Base-by-base conservation (phyloP, 306 rosid genomes). In the Glycine soja region DNA sequence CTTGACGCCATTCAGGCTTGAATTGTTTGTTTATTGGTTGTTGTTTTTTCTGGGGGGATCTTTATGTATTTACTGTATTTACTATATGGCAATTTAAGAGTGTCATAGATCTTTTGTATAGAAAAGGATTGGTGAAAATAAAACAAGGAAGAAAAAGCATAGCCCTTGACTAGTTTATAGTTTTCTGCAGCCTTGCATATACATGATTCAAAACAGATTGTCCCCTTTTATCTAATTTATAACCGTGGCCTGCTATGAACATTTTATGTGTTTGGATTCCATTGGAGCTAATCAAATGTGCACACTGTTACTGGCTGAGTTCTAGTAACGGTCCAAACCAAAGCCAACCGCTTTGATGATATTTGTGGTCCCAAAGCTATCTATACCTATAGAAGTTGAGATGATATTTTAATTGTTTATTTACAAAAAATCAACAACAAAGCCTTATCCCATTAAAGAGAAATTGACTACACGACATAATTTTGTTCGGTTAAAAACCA, bases 141-240 rank as follows among this genome's bases (percentile, higher is more conserved):
- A 76, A 76, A 70, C 67, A 61, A 53, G 48, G 66, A 72, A 62
- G 72, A 65, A 82, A 83, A 5, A 83, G 54, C 32, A 2, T 45
- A 45, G 24, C 18, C 11, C 1, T 19, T 65, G 13, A 48, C 40
- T 71, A 71, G 51, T 76, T 47, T 68, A 36, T 14, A 38, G 13
- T 75, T 61, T 48, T 68, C 54, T 69, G 24, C 46, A 57, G 64
- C 67, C 81, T 59, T 18, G 15, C 30, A 6, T 12, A 61, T 65
- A 24, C 30, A 24, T 24, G 30, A 24, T 24, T 24, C 30, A 24
- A 24, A 24, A 24, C 30, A 24, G 30, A 24, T 24, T 24, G 30
- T 24, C 1, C 30, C 30, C 30, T 2, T 24, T 24, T 51, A n/a
- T 14, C 13, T 8, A 47, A 54, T 66, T 32, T 11, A 43, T 56